These are phyloP conservation scores for Bidens hawaiensis DNA, from an alignment of 140 eudicot species.

Conservation along the genomic window DNA sequence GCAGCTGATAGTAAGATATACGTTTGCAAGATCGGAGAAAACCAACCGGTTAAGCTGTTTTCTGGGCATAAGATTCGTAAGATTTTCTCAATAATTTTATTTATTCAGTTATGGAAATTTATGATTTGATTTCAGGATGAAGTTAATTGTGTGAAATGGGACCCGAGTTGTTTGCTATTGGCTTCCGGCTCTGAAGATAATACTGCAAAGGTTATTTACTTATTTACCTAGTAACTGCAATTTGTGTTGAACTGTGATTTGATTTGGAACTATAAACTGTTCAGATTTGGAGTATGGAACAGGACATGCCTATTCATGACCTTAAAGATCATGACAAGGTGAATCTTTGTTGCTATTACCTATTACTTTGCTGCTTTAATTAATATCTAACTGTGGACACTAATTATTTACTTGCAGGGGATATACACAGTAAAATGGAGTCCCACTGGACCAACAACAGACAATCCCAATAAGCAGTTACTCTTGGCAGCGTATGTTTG, in stretches of 20 bases:
- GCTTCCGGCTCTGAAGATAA: conserved; percentile 63
- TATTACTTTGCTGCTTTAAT: neutral
- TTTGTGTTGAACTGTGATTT: neutral
- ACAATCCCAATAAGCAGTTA: conserved; percentile 43
- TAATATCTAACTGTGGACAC: neutral
- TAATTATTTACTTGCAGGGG: conserved; percentile 22
- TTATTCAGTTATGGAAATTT: neutral
- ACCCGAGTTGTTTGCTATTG: conserved; percentile 53
- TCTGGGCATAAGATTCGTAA: conserved; percentile 53
- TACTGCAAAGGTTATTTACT: conserved; percentile 47
- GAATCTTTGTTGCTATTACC: neutral
- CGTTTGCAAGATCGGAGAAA: conserved; percentile 51
- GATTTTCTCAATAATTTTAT: neutral
- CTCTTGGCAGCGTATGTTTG: conserved; percentile 51
- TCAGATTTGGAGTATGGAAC: conserved; percentile 61
- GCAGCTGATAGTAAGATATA: conserved; percentile 45
- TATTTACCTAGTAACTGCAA: neutral
- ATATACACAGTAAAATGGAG: too few species aligned
- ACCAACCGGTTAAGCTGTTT: conserved; percentile 38
- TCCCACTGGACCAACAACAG: conserved; percentile 51
- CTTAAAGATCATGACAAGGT: conserved; percentile 55
- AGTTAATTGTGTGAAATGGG: conserved; percentile 68
- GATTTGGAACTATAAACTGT: neutral
- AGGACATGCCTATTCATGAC: too few species aligned
- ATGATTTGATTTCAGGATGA: conserved; percentile 43